These are phyloP conservation scores for Talaromyces pinophilus DNA, from an alignment of 2,329 filamentous ascomycete genomes.

Conservation along the genomic window DNA sequence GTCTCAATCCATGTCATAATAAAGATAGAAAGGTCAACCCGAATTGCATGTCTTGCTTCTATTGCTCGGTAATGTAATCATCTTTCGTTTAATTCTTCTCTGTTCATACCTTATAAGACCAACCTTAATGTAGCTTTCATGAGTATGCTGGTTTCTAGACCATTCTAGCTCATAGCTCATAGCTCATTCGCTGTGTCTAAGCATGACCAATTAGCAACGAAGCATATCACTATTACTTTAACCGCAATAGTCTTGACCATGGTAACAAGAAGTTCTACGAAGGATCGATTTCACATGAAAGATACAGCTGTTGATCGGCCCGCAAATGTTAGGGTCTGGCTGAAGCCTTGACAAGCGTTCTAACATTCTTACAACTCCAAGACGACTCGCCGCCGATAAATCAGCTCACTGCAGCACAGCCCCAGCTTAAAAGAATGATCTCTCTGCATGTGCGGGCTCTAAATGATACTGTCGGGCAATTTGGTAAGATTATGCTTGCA, in stretches of 20 bases:
- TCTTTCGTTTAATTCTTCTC: neutral
- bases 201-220: neutral
- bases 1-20: neutral
- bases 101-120: neutral
- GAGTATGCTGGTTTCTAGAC: too few species aligned
- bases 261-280: neutral
- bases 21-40: neutral
- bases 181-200: too few species aligned
- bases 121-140: neutral
- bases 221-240: neutral
- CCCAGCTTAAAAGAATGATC: neutral
- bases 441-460: neutral
- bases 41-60: neutral
- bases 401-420: neutral
- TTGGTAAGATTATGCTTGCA: neutral
- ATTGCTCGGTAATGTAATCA: neutral
- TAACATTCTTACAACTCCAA: neutral
- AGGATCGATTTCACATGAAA: neutral
- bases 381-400: neutral
- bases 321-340: neutral
- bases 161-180: too few species aligned
- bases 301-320: neutral
- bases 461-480: neutral
- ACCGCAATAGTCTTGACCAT: neutral
- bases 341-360: neutral